These are phyloP conservation scores for Triticum monococcum DNA, from an alignment of 176 grass and related monocot genomes.

Conservation along the genomic window DNA sequence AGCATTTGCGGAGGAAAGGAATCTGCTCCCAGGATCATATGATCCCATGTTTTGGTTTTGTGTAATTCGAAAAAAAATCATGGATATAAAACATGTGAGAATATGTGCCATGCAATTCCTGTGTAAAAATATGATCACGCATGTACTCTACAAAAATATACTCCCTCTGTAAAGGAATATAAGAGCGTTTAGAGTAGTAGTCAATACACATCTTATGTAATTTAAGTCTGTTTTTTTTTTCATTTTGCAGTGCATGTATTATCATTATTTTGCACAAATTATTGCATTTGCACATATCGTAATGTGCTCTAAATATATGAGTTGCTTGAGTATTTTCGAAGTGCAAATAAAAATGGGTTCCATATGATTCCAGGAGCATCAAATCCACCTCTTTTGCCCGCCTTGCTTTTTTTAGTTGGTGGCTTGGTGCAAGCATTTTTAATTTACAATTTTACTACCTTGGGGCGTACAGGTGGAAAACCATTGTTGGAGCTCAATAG, in stretches of 20 bases:
- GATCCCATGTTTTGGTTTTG: not conserved
- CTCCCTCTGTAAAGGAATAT: no score
- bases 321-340: not conserved
- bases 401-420: not conserved
- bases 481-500: conserved; percentile 91
- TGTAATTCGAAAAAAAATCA: not conserved
- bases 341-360: not conserved
- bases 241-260: not conserved
- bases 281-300: not conserved
- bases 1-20: not conserved
- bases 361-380: not conserved
- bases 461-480: conserved; percentile 58
- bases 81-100: not conserved
- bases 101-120: not conserved
- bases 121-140: not conserved
- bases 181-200: not conserved
- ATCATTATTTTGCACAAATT: not conserved
- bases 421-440: conserved; percentile 8
- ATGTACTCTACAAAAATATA: not conserved
- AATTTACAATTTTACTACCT: not conserved
- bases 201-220: not conserved
- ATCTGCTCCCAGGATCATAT: not conserved
- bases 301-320: not conserved
- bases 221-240: not conserved
- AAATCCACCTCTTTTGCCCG: conserved; percentile 4